Conservation (phyloP, 2,329 filamentous ascomycete genomes). For the Domatiomyces catenatus region DNA sequence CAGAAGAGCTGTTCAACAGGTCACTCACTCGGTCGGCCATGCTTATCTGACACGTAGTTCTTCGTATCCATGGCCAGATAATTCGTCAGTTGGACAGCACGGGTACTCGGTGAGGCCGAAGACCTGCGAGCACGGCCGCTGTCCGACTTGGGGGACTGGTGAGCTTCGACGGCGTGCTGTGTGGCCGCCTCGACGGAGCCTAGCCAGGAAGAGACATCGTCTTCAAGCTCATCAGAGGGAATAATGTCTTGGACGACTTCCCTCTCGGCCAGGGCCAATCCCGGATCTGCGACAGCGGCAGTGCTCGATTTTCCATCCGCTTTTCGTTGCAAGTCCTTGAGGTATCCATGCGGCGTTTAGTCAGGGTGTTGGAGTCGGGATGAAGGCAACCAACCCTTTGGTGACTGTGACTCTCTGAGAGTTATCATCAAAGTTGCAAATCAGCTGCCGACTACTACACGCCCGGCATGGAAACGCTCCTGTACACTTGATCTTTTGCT, state of each 20-base stretch:
- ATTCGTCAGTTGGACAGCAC: slow-evolving; percentile 3
- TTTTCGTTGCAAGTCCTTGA: slow-evolving; percentile 21
- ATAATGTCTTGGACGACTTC: background rate
- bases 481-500: slow-evolving; percentile 33
- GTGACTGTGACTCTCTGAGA: slow-evolving; percentile 37
- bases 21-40: slow-evolving; percentile 27
- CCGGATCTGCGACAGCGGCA: background rate
- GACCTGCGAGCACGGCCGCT: slow-evolving; percentile 18
- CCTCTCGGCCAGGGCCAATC: background rate
- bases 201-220: background rate
- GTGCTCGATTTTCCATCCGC: background rate
- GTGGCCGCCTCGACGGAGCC: background rate
- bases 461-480: slow-evolving; percentile 29
- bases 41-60: slow-evolving; percentile 17
- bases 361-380: slow-evolving; percentile 3
- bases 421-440: slow-evolving; percentile 31
- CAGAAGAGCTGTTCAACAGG: slow-evolving; percentile 27
- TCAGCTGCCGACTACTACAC: slow-evolving; percentile 30
- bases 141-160: slow-evolving; percentile 1
- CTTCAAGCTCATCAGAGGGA: background rate
- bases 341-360: slow-evolving; percentile 18
- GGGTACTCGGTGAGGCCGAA: slow-evolving; percentile 15
- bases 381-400: slow-evolving; percentile 25
- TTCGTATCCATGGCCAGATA: slow-evolving; percentile 3
- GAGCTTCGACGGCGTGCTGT: background rate